Conservation (phyloP, 2,329 filamentous ascomycete species). For the Cladosporium sp. region DNA sequence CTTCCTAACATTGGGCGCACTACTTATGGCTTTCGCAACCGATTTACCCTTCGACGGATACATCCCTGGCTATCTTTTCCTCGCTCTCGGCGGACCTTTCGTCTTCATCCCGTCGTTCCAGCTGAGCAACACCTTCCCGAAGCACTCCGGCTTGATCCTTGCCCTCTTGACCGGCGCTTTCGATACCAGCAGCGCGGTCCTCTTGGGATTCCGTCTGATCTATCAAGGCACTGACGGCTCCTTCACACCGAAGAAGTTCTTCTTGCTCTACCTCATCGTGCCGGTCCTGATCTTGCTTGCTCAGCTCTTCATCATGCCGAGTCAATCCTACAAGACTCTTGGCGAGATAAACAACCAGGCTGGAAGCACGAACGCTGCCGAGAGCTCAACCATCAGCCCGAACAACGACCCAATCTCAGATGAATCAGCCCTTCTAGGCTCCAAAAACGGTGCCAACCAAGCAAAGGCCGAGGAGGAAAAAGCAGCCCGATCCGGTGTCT, state of each 20-base stretch:
- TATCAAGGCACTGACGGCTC: slow-evolving; percentile 45
- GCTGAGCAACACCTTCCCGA: slow-evolving; percentile 53
- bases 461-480: slow-evolving; percentile 66
- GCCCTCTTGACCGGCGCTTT: slow-evolving; percentile 54
- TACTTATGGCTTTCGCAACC: slow-evolving; percentile 69
- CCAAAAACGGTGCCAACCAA: slow-evolving; percentile 63
- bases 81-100: slow-evolving; percentile 52
- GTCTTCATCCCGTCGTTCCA: slow-evolving; percentile 54
- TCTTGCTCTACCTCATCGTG: slow-evolving; percentile 51
- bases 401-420: slow-evolving; percentile 66
- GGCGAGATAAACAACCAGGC: slow-evolving; percentile 77
- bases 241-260: slow-evolving; percentile 51
- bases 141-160: slow-evolving; percentile 50
- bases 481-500: slow-evolving; percentile 73
- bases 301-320: slow-evolving; percentile 50
- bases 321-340: slow-evolving; percentile 55
- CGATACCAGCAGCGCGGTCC: slow-evolving; percentile 51
- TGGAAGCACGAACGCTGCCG: slow-evolving; percentile 46
- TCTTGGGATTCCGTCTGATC: slow-evolving; percentile 49
- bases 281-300: slow-evolving; percentile 44
- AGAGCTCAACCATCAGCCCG: slow-evolving; percentile 52
- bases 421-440: slow-evolving; percentile 72
- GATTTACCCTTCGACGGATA: slow-evolving; percentile 66
- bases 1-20: slow-evolving; percentile 68
- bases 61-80: slow-evolving; percentile 51